Evolutionary conservation across 2,329 filamentous ascomycete genomes (phyloP), one percentile per base, ranked within the genome.

Genomic region (Hymenoscyphus fraxineus): DNA sequence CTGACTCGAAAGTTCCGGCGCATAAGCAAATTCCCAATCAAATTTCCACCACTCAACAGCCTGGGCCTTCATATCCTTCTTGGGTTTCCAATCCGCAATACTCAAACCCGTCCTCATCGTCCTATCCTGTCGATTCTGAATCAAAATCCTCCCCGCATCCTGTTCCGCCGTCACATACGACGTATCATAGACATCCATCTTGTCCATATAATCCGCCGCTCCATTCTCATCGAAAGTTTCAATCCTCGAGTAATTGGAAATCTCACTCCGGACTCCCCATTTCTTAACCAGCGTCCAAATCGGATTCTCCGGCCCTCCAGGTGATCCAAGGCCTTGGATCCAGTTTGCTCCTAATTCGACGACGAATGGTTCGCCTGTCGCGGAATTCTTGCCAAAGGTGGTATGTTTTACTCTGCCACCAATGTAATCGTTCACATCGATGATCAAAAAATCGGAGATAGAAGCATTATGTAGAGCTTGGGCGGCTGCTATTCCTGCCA

Each of bases 261-360:
- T 83, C 0, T 79, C 81, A 59, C 83, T 88, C 1, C 77, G 76
- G 9, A 90, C 67, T 0, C 81, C 76, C 68, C 86, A 81, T 70
- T 88, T 87, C 74, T 88, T 81, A 0, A 83, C 82, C 72, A 88
- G 73, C 0, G 80, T 82, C 85, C 85, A 89, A 57, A 90, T 83
- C 0, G 87, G 88, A 59, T 90, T 88, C 58, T 86, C 82, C 40
- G 77, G 78, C 5, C 76, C 77, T 40, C 71, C 67, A 61, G 74
- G 40, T 35, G 75, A 78, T 32, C 40, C 66, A 1, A 78, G 72
- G 31, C 77, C 81, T 77, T 78, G 80, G 38, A 80, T 71, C 88
- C 88, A 91, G 67, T 90, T 91, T 6, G 88, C 88, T 2, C 88
- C 88, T 0, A 88, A 76, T 73, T 90, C 88, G 10, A 91, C 78